A percentile compares a stretch with the other conserved stretches of the same genome.
Conservation (phyloP, 1,139 yeast genomes). For the Meyerozyma carpophila region DNA sequence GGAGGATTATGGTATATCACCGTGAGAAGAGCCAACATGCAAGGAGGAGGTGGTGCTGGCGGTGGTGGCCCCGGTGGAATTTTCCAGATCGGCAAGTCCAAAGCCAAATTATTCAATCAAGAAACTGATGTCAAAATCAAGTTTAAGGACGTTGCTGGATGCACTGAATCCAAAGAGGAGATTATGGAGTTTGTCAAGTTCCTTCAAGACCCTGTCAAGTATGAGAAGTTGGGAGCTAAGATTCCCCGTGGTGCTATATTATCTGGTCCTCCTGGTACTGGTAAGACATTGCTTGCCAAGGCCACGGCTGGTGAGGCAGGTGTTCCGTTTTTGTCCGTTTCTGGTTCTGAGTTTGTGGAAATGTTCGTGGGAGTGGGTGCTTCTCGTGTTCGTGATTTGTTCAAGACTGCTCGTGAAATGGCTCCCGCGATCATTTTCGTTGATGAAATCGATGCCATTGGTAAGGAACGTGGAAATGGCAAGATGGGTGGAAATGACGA, state of each 20-base stretch:
- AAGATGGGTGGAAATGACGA: conserved; percentile 69
- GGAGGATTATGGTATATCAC: conserved; percentile 72
- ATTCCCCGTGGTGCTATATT: conserved; percentile 81
- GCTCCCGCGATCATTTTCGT: conserved; percentile 78
- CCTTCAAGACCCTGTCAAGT: conserved; percentile 66
- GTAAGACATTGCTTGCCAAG: conserved; percentile 74
- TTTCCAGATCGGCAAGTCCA: conserved; percentile 60
- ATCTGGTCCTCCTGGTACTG: conserved; percentile 86
- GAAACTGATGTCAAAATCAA: conserved; percentile 68
- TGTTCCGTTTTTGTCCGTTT: conserved; percentile 76
- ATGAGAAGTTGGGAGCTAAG: conserved; percentile 74
- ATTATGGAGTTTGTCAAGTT: conserved; percentile 82
- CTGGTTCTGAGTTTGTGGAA: conserved; percentile 77
- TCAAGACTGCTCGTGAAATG: conserved; percentile 73
- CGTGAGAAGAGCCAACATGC: conserved; percentile 47
- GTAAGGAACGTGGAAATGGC: conserved; percentile 65
- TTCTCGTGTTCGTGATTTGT: conserved; percentile 73
- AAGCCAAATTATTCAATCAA: conserved; percentile 65
- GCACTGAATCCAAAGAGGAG: conserved; percentile 79
- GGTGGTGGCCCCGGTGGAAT: conserved; percentile 56
- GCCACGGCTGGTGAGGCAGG: conserved; percentile 88
- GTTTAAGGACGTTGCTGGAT: conserved; percentile 79
- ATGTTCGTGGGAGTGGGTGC: conserved; percentile 88
- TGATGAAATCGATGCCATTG: conserved; percentile 84
- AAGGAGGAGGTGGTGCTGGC: conserved; percentile 41